Evolutionary conservation across 441 rosid genomes (phyloP).

Genomic region (Populus trichocarpa): DNA sequence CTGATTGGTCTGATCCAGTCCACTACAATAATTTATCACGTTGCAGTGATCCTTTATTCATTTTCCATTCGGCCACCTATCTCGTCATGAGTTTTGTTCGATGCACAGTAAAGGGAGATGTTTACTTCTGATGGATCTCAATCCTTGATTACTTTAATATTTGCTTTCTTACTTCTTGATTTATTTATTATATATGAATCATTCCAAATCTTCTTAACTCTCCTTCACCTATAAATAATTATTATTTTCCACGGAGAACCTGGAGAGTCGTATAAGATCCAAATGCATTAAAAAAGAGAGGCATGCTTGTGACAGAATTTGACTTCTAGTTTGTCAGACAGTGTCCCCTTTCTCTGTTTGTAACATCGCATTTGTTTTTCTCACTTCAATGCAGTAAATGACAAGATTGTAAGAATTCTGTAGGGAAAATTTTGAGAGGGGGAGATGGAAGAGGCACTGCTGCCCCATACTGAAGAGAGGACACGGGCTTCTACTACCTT

Average conservation of each 20-base stretch:
- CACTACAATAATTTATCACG: too few species aligned
- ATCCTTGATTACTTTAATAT: too few species aligned
- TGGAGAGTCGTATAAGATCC: not conserved
- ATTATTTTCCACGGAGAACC: not conserved
- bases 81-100: too few species aligned
- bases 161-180: too few species aligned
- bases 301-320: not conserved
- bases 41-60: too few species aligned
- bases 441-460: slow-evolving; percentile 7
- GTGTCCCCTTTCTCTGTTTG: not conserved
- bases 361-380: not conserved
- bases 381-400: not conserved
- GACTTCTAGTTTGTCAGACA: not conserved
- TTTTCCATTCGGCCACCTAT: too few species aligned
- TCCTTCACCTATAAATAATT: not conserved
- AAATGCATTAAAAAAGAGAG: not conserved
- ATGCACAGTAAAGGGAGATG: too few species aligned
- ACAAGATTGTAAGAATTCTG: not conserved
- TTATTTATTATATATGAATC: too few species aligned
- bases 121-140: too few species aligned
- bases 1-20: too few species aligned
- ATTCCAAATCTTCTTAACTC: not conserved
- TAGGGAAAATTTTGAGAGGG: not conserved
- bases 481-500: slow-evolving; percentile 11
- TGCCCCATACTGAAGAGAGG: not conserved